A percentile compares a stretch with the other conserved stretches of the same genome.
These are phyloP conservation scores for Antrodiella citrinella DNA, from an alignment of 768 basidiomycete species.

Conservation along the genomic window DNA sequence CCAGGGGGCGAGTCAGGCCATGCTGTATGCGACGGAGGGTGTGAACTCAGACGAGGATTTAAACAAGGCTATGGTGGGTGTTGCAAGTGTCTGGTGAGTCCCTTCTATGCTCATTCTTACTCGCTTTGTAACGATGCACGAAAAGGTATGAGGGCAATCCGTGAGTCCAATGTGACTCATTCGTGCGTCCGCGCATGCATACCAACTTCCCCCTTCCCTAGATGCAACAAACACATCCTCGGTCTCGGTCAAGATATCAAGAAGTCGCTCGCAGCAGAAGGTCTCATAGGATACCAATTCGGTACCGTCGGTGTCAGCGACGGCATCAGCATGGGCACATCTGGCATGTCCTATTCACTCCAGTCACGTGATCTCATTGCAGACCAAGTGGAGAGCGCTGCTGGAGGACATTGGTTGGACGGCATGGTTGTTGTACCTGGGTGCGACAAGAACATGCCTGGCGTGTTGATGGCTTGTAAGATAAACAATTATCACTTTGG, in stretches of 20 bases:
- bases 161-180: conserved; percentile 40
- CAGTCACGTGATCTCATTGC: conserved; percentile 97
- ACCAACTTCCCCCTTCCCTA: conserved; percentile 23
- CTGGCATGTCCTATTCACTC: conserved; percentile 91
- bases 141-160: conserved; percentile 97
- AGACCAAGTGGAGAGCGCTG: conserved; percentile 93
- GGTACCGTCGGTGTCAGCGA: conserved; percentile 97
- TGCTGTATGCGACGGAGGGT: conserved; percentile 98
- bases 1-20: conserved; percentile 96
- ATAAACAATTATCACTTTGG: neutral
- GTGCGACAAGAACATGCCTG: conserved; percentile 99
- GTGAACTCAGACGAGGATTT: conserved; percentile 77
- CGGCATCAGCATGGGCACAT: conserved; percentile 97
- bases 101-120: conserved; percentile 10
- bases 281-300: conserved; percentile 92
- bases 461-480: conserved; percentile 89
- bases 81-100: conserved; percentile 90
- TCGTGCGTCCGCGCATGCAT: conserved; percentile 1
- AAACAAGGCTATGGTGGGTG: conserved; percentile 93
- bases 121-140: conserved; percentile 8
- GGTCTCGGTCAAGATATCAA: conserved; percentile 85
- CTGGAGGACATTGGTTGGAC: conserved; percentile 95
- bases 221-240: conserved; percentile 93
- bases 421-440: conserved; percentile 97
- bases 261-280: conserved; percentile 58